Evolutionary conservation across 495 filamentous ascomycete species (phyloP), one percentile per base, ranked within the genome.

Genomic region (Platismatia glauca): DNA sequence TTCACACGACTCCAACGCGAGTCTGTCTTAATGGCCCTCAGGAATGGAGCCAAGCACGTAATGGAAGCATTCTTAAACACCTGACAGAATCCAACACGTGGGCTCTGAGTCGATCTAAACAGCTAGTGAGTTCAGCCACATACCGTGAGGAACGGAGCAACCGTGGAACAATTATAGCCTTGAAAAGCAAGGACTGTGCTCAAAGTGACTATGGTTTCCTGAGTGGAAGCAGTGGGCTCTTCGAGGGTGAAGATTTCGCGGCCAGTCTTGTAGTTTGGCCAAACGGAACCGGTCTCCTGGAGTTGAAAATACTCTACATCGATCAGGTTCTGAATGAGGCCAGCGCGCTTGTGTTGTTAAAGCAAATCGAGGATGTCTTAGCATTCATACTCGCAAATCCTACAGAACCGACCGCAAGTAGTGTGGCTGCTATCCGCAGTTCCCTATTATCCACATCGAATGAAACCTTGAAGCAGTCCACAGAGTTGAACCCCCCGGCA

Each of bases 381-480:
- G 35, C 70, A 18, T 65, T 72, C 39, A 68, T 67, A 50, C 43
- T 76, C 18, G 67, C 71, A 29, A 63, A 64, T 27, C 64, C 71
- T 9, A 63, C 67, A 34, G 58, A 74, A 13, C 66, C 69, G 3
- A 60, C 41, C 35, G 66, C 70, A 44, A 55, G 44, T 16, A 61
- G 71, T 22, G 66, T 70, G 18, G 27, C 57, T 11, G 67, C 59
- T 57, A 41, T 75, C 5, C 67, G 64, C 29, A 39, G 62, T 20
- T 57, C 64, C 11, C 57, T 75, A n/a, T 66, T 75, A 3, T 76
- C 76, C 9, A 64, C 73, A 33, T 74, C 70, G 15, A 75, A 76
- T 44, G 69, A 75, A 61, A 41, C 50, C 11, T 56, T 29, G 6
- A 66, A 75, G 8, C 58, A 69, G 12, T 64, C 70, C 31, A 33